These are phyloP conservation scores for Diplodia intermedia DNA, from an alignment of 2,329 filamentous ascomycete species.

Conservation along the genomic window DNA sequence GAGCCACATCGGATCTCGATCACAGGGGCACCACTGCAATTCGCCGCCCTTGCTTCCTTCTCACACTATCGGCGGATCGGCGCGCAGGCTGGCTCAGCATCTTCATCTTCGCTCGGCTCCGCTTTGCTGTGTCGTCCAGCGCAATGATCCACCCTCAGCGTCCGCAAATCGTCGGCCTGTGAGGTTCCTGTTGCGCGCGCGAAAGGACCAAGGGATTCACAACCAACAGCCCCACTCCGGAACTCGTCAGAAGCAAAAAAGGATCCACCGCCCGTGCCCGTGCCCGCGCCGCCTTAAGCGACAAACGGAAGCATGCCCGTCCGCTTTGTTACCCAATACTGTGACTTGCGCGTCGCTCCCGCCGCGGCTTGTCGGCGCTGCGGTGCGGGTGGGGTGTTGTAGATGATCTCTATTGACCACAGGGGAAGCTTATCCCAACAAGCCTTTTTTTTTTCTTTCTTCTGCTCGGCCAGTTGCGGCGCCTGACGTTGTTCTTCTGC, in stretches of 20 bases:
- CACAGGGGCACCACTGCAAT: slow-evolving; percentile 6
- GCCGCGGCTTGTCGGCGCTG: too few relatives aligned
- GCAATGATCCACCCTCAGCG: not conserved
- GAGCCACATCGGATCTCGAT: not conserved
- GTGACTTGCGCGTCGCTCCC: slow-evolving; percentile 12
- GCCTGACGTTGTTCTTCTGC: not conserved
- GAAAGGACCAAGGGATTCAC: too few relatives aligned
- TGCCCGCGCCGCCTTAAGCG: slow-evolving; percentile 13
- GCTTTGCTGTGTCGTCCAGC: not conserved
- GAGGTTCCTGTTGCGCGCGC: not conserved
- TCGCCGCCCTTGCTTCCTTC: not conserved
- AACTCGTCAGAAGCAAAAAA: not conserved
- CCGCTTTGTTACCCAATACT: not conserved
- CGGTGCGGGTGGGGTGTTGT: not conserved
- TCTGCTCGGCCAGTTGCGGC: not conserved
- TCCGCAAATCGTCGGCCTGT: not conserved
- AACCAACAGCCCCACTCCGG: too few relatives aligned
- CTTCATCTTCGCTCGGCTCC: not conserved
- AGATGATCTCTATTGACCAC: slow-evolving; percentile 2
- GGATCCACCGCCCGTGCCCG: not conserved
- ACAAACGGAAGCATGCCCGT: slow-evolving; percentile 18
- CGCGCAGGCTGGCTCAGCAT: not conserved
- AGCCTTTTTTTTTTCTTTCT: slow-evolving; percentile 1
- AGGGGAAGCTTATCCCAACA: not conserved
- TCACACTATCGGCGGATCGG: not conserved